Evolutionary conservation across 2,329 filamentous ascomycete species (phyloP).

Genomic region (Lomentospora prolificans): DNA sequence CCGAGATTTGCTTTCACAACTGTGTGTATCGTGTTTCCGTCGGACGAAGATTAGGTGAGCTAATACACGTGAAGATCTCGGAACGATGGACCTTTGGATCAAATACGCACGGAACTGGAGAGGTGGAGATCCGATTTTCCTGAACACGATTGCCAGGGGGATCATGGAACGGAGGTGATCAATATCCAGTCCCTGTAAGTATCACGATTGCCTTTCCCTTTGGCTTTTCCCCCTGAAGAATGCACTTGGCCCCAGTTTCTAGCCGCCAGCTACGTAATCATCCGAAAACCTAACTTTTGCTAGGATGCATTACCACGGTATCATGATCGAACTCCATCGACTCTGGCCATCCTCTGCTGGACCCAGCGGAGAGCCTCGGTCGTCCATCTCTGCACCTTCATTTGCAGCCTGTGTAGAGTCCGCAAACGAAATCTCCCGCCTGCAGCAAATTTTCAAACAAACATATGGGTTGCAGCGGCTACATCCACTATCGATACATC

Average conservation of each 20-base stretch:
- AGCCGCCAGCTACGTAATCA: background rate
- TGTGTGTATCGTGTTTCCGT: background rate
- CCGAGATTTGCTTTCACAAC: background rate
- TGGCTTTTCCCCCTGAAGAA: too few relatives aligned
- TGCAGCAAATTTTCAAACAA: conserved; percentile 5
- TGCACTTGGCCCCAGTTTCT: background rate
- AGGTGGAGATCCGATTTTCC: background rate
- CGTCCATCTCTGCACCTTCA: background rate
- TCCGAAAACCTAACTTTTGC: background rate
- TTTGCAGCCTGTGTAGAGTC: background rate
- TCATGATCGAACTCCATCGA: background rate
- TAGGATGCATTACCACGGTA: conserved; percentile 3
- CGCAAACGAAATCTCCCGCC: background rate
- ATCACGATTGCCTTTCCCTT: too few relatives aligned
- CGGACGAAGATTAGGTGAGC: background rate
- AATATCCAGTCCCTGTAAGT: background rate
- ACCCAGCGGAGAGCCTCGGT: background rate
- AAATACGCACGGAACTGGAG: background rate
- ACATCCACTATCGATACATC: background rate
- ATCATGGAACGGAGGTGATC: background rate
- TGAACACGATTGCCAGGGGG: background rate
- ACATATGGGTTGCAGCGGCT: background rate
- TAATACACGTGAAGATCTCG: background rate
- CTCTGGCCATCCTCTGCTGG: background rate
- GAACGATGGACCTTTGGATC: background rate